Percentiles rank a stretch among this genome's conserved stretches.
phyloP scores from a whole-genome alignment of 441 rosid genomes.

The Viola pubescens region DNA sequence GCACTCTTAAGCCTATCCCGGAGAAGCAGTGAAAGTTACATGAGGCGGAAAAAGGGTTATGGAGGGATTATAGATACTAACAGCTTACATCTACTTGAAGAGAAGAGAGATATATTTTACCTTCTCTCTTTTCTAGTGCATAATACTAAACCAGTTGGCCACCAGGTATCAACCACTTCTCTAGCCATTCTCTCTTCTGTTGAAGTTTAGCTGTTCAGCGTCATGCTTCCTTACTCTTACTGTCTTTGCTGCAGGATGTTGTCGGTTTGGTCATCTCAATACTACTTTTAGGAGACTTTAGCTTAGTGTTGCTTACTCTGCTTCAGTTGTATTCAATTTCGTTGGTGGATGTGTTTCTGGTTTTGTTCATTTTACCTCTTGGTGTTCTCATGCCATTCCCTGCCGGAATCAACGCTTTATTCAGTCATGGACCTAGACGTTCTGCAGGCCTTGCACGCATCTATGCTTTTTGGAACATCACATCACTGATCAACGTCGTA shows the following conservation, averaged over 20 bases:
- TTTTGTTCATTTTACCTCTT: slow-evolving; percentile 79
- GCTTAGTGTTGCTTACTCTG: slow-evolving; percentile 95
- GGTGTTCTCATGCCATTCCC: slow-evolving; percentile 98
- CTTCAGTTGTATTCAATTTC: slow-evolving; percentile 96
- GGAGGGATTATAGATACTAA: slow-evolving; percentile 70
- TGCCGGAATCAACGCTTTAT: slow-evolving; percentile 97
- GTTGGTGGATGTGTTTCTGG: slow-evolving; percentile 74
- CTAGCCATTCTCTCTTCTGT: not conserved
- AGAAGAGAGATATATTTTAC: slow-evolving; percentile 86
- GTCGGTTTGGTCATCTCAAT: slow-evolving; percentile 98
- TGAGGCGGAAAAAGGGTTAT: slow-evolving; percentile 47
- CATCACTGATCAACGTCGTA: slow-evolving; percentile 87
- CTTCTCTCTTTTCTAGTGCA: slow-evolving; percentile 87
- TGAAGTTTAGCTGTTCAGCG: slow-evolving; percentile 11
- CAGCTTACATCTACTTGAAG: slow-evolving; percentile 72
- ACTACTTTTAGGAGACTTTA: slow-evolving; percentile 96
- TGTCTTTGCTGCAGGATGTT: slow-evolving; percentile 68
- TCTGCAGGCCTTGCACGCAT: slow-evolving; percentile 97
- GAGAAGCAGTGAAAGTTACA: slow-evolving; percentile 38
- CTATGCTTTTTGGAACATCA: slow-evolving; percentile 93
- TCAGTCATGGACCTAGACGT: slow-evolving; percentile 97
- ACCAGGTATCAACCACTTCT: slow-evolving; percentile 53
- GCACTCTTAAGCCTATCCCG: slow-evolving; percentile 36
- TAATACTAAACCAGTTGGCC: slow-evolving; percentile 99
- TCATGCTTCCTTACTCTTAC: slow-evolving; percentile 10